Evolutionary conservation across 176 grass and related monocot species (phyloP).

Genomic region (Canna indica): DNA sequence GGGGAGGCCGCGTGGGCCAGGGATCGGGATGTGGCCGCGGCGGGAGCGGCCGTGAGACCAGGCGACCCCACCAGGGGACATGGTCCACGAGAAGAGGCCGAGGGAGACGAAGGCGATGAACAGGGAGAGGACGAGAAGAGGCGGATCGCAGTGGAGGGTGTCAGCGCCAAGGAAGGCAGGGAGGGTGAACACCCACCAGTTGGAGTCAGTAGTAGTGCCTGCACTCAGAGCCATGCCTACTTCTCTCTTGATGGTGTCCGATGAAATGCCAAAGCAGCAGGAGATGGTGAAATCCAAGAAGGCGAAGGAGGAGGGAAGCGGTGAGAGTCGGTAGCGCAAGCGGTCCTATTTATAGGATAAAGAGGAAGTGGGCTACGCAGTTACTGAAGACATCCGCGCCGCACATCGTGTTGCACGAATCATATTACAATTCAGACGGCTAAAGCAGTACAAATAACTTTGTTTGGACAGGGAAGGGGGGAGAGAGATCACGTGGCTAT

Average conservation of each 20-base stretch:
- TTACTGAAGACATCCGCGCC: neutral
- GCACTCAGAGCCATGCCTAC: neutral
- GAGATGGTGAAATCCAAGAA: no score
- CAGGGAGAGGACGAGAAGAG: neutral
- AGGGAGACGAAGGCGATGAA: neutral
- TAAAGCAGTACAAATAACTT: neutral
- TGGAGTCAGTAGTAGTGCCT: neutral
- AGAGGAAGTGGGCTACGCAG: no score
- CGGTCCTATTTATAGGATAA: no score
- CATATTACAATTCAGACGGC: neutral
- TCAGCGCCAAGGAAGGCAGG: conserved; percentile 1
- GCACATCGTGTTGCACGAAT: neutral
- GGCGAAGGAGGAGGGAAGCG: no score
- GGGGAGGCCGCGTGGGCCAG: conserved; percentile 11
- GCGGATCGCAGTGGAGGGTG: neutral
- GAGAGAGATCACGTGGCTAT: neutral
- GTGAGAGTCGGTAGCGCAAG: no score
- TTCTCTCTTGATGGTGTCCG: neutral
- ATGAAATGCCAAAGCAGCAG: neutral
- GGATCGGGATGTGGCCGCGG: conserved; percentile 1
- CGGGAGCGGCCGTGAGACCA: conserved; percentile 6
- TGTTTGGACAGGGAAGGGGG: no score
- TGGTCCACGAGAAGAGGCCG: neutral
- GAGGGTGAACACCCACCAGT: conserved; percentile 13
- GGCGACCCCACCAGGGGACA: conserved; percentile 1